Evolutionary conservation across 352 stramenopile species (phyloP), one percentile per base, ranked within the genome.

Genomic region (Pythium volutum): DNA sequence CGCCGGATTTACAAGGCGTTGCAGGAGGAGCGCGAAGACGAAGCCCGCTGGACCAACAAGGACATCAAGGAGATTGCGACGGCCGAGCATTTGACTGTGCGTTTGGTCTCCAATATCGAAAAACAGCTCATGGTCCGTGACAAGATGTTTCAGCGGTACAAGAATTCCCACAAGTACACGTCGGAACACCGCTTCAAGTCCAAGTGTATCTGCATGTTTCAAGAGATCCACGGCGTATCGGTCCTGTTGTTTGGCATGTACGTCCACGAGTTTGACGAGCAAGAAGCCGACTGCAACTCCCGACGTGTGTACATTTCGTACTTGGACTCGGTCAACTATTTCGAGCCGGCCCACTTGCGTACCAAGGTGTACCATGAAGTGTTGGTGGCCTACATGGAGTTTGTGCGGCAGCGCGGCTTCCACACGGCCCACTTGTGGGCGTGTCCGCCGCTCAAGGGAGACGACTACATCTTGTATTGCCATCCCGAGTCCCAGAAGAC

Each of bases 381-480:
- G 59, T 66, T 99, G 23, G 95, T 99, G 51, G 91, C 95, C 5
- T 99, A 99, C 64, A 79, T 99, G 49, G 97, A 99, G 55, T 98
- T 99, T 73, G 95, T 98, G 47, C 97, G 98, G 57, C 79, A 90
- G 38, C 88, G 97, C 39, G 98, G 98, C 2, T 99, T 99, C 73
- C 88, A 98, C 59, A 99, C 96, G 29, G 97, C 96, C 18, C 97
- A 99, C 75, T 91, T 99, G 71, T 99, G 98, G 98, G 98, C 97
- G 25, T 99, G 98, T 77, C 98, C 98, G 25, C 98, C 98, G 29
- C 73, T 98, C 12, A 99, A 99, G 70, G 97, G 97, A 14, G 97
- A 99, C 69, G 97, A 99, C 72, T 99, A 99, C 69, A 99, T 99
- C 59, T 77, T 99, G 51, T 99, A 99, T 69, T 98, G 96, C 59